Evolutionary conservation across 2,329 filamentous ascomycete species (phyloP).

Genomic region (Aplosporella prunicola): DNA sequence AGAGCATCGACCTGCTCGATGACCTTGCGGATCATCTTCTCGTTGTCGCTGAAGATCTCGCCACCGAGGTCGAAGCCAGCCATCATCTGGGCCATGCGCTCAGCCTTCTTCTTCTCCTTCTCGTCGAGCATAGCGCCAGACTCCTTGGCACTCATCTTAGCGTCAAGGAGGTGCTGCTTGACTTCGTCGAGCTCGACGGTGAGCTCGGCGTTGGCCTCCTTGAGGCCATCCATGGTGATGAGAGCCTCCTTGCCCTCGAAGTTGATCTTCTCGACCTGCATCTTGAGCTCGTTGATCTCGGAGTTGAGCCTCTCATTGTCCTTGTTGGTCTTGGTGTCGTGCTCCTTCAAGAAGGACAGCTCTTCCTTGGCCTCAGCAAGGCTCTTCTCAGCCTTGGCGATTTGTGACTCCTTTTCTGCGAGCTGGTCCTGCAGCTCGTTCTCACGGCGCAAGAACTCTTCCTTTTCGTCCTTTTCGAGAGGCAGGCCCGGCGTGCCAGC

Average conservation of each 20-base stretch:
- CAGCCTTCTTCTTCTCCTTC: constrained; percentile 97
- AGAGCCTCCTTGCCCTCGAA: constrained; percentile 95
- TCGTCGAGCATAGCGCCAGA: constrained; percentile 82
- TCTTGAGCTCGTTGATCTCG: constrained; percentile 86
- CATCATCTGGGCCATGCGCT: constrained; percentile 99
- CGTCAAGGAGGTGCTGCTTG: constrained; percentile 90
- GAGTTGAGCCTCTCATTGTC: constrained; percentile 80
- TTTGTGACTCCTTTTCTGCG: constrained; percentile 79
- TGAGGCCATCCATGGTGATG: constrained; percentile 95
- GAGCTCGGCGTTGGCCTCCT: constrained; percentile 90
- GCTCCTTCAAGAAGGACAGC: constrained; percentile 73
- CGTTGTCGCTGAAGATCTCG: constrained; percentile 89
- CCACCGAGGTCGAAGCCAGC: constrained; percentile 90
- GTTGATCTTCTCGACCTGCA: constrained; percentile 90
- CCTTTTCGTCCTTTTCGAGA: constrained; percentile 90
- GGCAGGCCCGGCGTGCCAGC: constrained; percentile 79
- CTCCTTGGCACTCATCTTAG: constrained; percentile 94
- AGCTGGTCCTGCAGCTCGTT: constrained; percentile 97
- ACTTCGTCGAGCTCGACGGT: constrained; percentile 87
- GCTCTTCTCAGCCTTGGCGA: constrained; percentile 68
- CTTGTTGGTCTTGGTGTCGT: constrained; percentile 70
- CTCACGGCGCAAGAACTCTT: constrained; percentile 88
- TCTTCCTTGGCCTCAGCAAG: constrained; percentile 81
- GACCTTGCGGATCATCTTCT: constrained; percentile 71
- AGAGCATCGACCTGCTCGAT: constrained; percentile 76